These are phyloP conservation scores for Botrytis porri DNA, from an alignment of 2,329 filamentous ascomycete genomes.

Conservation along the genomic window DNA sequence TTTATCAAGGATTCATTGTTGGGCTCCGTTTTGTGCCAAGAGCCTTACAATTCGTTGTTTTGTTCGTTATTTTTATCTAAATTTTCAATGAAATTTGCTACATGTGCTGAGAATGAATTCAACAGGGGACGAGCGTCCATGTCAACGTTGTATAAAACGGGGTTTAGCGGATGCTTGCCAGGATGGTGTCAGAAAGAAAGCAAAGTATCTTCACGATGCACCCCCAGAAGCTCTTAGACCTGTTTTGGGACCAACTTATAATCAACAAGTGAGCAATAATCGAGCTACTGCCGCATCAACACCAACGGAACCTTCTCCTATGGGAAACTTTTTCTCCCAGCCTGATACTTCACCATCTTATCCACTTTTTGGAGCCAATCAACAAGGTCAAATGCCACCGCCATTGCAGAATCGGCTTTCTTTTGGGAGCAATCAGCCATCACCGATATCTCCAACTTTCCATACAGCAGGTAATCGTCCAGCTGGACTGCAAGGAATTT, in stretches of 20 bases:
- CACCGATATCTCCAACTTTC: slow-evolving; percentile 73
- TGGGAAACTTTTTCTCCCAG: slow-evolving; percentile 36
- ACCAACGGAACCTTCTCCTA: slow-evolving; percentile 35
- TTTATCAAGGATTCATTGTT: slow-evolving; percentile 21
- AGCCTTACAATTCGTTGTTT: slow-evolving; percentile 11
- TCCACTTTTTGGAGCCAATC: slow-evolving; percentile 46
- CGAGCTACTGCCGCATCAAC: slow-evolving; percentile 27
- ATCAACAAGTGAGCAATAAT: slow-evolving; percentile 50
- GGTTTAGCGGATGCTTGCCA: slow-evolving; percentile 88
- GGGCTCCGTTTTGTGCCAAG: background rate
- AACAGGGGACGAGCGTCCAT: slow-evolving; percentile 90
- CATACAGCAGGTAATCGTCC: slow-evolving; percentile 53
- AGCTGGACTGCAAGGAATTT: slow-evolving; percentile 43
- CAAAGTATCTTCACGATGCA: slow-evolving; percentile 97
- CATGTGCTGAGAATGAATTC: slow-evolving; percentile 19
- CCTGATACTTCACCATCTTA: slow-evolving; percentile 36
- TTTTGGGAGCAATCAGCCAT: slow-evolving; percentile 62
- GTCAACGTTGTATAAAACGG: slow-evolving; percentile 89
- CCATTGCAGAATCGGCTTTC: slow-evolving; percentile 49
- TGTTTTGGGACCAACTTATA: slow-evolving; percentile 72
- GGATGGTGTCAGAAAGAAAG: slow-evolving; percentile 96
- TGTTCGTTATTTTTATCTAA: slow-evolving; percentile 19
- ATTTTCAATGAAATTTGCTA: background rate
- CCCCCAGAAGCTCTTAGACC: slow-evolving; percentile 84
- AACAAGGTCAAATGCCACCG: slow-evolving; percentile 50